Base-by-base conservation (phyloP, 1,284 basidiomycete species). In the Pisolithus thermaeus region DNA sequence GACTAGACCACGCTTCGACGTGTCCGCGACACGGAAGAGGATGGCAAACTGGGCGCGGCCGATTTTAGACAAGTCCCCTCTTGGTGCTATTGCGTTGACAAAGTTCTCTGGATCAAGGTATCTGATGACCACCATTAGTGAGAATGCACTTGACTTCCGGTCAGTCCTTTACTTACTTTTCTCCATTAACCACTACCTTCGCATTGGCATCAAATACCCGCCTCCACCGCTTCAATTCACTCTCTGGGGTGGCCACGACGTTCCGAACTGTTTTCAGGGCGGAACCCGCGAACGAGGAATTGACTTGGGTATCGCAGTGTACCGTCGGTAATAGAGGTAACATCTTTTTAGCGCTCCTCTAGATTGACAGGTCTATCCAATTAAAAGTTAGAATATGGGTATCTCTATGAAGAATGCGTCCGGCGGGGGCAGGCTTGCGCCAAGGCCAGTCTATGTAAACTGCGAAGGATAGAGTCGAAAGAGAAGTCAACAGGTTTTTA, bases 1-100 rank as follows among this genome's bases (percentile, higher is more conserved):
- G 44, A 97, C 81, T 41, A 89, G 72, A 27, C 90, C 90, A 40
- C 85, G 80, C 63, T 83, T 81, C 42, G 81, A 79, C 41, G 78
- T 74, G 72, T 97, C 94, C 46, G 94, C 94, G 47, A 97, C 92
- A 47, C 84, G 83, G 75, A 97, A 97, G 55, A 97, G 77, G 57
- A 91, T 84, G 36, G 81, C 84, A 64, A 92, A 97, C 65, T 96
- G 93, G 18, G 85, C 80, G 38, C 88, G 83, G 38, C 84, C 84
- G 61, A 96, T 92, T 70, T 87, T 90, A 56, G 82, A 79, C 61
- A 92, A 77, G 72, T 94, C 92, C 46, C 81, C 83, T 51, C 80
- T 79, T 3, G 93, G 92, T 36, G 89, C 92, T 67, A 97, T 94
- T 49, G 94, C 92, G 67, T 91, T 90, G 64, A 97, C 86, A 69